Base-by-base conservation (phyloP, 805 yeast genomes). In the Jamesozyma spencerorum region DNA sequence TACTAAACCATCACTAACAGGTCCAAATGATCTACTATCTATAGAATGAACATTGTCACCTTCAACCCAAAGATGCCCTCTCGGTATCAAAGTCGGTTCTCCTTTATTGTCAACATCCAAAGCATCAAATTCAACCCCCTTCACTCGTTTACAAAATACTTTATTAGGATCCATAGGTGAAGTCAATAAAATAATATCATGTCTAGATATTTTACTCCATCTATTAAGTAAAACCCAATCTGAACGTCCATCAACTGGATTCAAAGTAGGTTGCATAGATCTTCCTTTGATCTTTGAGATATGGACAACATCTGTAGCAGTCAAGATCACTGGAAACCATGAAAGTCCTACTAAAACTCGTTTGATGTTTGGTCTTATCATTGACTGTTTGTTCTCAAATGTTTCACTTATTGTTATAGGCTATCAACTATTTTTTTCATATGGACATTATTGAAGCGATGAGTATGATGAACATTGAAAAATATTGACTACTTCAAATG, bases 21-120 rank as follows among this genome's bases (percentile, higher is more conserved):
- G 95, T 0, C 97, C 97, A 64, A 84, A 90, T 7, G 71, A 74
- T 58, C 87, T 88, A 38, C 90, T 79, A 62, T 90, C 97, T 2
- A 87, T 66, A 0, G 94, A 81, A 53, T 81, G 90, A 13, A 75
- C 61, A 56, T 85, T 87, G 59, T 90, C 97, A 5, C 97, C 97
- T 58, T 90, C 97, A 0, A 87, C 87, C 97, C 97, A 90, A 5
- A 85, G 50, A 56, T 90, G 97, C 52, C 78, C 81, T 40, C 82
- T 63, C 2, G 96, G 96, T 2, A 90, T 79, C 34, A 2, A 69
- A 65, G 54, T 78, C 27, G 30, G 18, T 3, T 31, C 18, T 7
- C 17, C 14, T 5, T 31, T 17, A 4, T 31, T 17, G 10, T 31
- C 33, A n/a, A 8, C 19, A 5, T 33, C 28, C 14, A 39, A 15